These are phyloP conservation scores for Auriculariales sp. DNA, from an alignment of 768 basidiomycete species.

Conservation along the genomic window DNA sequence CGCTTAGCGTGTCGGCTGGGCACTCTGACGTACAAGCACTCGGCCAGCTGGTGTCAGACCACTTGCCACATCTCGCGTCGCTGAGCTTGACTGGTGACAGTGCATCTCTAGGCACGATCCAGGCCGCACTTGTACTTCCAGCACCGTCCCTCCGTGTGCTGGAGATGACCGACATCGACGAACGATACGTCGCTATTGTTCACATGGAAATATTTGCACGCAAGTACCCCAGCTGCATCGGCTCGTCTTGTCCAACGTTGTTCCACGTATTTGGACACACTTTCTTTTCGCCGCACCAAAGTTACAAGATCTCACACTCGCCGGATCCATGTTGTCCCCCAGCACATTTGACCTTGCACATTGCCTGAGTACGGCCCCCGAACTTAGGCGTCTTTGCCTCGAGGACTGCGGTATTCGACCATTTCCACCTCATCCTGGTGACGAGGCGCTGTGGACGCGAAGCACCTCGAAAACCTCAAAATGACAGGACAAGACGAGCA, in stretches of 20 bases:
- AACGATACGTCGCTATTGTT: background rate
- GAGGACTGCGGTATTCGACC: background rate
- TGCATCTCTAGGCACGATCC: background rate
- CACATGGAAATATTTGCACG: background rate
- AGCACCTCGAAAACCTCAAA: background rate
- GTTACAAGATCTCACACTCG: background rate
- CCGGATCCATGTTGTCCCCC: background rate
- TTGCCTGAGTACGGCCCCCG: background rate
- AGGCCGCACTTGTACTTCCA: background rate
- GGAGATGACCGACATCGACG: background rate
- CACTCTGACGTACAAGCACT: background rate
- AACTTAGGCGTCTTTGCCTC: background rate
- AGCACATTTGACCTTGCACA: background rate
- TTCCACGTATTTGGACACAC: background rate
- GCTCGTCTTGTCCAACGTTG: background rate
- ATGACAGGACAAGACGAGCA: background rate
- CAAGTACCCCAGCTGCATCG: background rate
- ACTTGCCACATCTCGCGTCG: background rate
- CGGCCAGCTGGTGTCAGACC: background rate
- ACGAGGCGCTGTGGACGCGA: background rate
- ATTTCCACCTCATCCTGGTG: background rate
- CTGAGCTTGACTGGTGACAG: background rate
- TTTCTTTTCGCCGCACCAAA: background rate
- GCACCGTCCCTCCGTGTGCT: background rate
- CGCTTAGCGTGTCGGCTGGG: background rate